Evolutionary conservation across 2,329 filamentous ascomycete species (phyloP), one percentile per base, ranked within the genome.

Genomic region (Rugonectria rugulosa): DNA sequence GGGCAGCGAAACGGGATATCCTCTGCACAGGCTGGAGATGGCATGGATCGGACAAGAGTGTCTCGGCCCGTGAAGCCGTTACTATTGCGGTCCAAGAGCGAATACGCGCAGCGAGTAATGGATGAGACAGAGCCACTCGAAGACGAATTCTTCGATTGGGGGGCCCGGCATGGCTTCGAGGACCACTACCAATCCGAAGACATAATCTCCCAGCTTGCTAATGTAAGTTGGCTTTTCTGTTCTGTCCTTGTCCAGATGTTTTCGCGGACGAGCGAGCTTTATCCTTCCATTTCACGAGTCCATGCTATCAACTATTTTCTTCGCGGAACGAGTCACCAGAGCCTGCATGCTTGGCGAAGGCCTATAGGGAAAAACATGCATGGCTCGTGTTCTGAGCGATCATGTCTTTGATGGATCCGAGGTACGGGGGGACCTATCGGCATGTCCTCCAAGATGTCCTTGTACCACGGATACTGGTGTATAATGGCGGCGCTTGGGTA

Each of bases 151-250:
- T 74, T 76, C 37, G 79, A 81, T 62, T 83, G 81, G 80, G 83
- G 83, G 7, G 82, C 82, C 72, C 85, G 93, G 43, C 93, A 97
- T 77, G 93, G 93, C 42, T 97, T 95, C 79, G 92, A 96, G 70
- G 90, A 93, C 65, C 92, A 97, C 73, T 92, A 96, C 72, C 90
- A 92, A 70, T 96, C 90, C 5, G 90, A 92, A 64, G 92, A 97
- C 70, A 93, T 96, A 68, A 89, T 96, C 66, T 89, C 90, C 53
- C 84, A 92, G 63, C 81, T 97, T 61, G 91, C 90, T 47, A 92
- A 89, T 71, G 89, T 92, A 77, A 77, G 88, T 81, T 63, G 44
- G 40, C 49, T 40, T 53, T 59, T 15, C 41, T 41, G 56, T 60
- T 56, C 48, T 41, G 59, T 56, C 43, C 52, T 60, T 21, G 44